These are phyloP conservation scores for Parastagonospora nodorum DNA, from an alignment of 2,329 filamentous ascomycete genomes.

Conservation along the genomic window DNA sequence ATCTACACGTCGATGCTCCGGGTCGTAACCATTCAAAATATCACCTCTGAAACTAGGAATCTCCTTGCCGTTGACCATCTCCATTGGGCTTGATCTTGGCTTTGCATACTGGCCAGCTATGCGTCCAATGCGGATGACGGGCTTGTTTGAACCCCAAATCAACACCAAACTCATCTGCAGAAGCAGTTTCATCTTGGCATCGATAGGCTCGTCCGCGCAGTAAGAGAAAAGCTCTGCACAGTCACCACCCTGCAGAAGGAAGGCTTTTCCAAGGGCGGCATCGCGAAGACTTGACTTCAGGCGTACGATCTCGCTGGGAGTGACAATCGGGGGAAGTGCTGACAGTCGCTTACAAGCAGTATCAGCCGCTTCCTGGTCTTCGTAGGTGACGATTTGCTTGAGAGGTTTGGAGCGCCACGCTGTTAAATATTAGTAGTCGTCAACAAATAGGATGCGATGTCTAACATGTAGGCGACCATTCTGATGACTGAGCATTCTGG, in stretches of 20 bases:
- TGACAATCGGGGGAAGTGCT: slow-evolving; percentile 76
- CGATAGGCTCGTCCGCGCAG: slow-evolving; percentile 85
- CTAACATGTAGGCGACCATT: slow-evolving; percentile 50
- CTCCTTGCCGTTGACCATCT: slow-evolving; percentile 77
- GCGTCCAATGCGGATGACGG: slow-evolving; percentile 89
- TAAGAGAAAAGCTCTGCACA: slow-evolving; percentile 98
- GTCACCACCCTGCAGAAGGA: slow-evolving; percentile 93
- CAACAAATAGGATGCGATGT: neutral
- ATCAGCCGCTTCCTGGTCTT: slow-evolving; percentile 63
- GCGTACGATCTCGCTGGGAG: slow-evolving; percentile 77
- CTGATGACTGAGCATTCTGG: slow-evolving; percentile 11
- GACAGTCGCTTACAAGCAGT: slow-evolving; percentile 68
- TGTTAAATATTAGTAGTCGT: slow-evolving; percentile 2
- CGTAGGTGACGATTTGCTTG: slow-evolving; percentile 75
- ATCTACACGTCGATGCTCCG: slow-evolving; percentile 78
- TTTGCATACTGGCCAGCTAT: slow-evolving; percentile 99
- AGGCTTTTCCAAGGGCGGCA: slow-evolving; percentile 88
- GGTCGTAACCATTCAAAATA: slow-evolving; percentile 86
- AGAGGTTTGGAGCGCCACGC: slow-evolving; percentile 81
- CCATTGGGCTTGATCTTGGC: slow-evolving; percentile 85
- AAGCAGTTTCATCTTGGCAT: slow-evolving; percentile 94
- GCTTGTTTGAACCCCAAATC: slow-evolving; percentile 82
- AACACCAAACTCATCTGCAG: slow-evolving; percentile 96
- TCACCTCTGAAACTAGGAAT: slow-evolving; percentile 93
- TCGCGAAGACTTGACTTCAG: slow-evolving; percentile 80